These are phyloP conservation scores for Beauveria medogensis DNA, from an alignment of 2,329 filamentous ascomycete species.

Conservation along the genomic window DNA sequence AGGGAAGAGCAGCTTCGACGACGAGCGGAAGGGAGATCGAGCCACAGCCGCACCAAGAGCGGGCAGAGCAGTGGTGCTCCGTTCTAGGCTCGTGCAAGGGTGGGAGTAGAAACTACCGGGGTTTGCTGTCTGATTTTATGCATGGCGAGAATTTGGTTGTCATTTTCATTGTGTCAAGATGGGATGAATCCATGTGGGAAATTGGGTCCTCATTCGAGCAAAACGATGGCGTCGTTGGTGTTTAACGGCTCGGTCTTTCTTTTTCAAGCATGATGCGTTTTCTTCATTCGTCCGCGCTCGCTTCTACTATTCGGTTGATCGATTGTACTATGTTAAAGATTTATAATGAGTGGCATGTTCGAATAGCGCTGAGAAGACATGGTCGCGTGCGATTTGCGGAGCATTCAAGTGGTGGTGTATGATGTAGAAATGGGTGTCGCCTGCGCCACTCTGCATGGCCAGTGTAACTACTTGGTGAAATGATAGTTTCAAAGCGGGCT, in stretches of 20 bases:
- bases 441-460: neutral
- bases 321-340: slow-evolving; percentile 11
- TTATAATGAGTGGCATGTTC: slow-evolving; percentile 11
- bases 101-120: neutral
- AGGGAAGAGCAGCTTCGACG: slow-evolving; percentile 52
- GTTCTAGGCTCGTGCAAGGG: slow-evolving; percentile 20
- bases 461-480: neutral
- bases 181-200: slow-evolving; percentile 10
- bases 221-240: slow-evolving; percentile 11
- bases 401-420: neutral
- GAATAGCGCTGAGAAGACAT: neutral
- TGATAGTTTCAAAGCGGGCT: neutral
- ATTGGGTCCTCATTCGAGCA: slow-evolving; percentile 2
- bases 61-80: slow-evolving; percentile 12
- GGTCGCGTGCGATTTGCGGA: neutral
- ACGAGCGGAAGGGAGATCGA: slow-evolving; percentile 38
- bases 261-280: slow-evolving; percentile 5
- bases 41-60: slow-evolving; percentile 51
- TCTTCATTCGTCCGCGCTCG: neutral
- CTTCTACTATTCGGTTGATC: slow-evolving; percentile 3
- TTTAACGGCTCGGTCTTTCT: slow-evolving; percentile 15
- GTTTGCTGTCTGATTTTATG: slow-evolving; percentile 2
- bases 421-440: neutral
- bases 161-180: slow-evolving; percentile 12
- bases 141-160: slow-evolving; percentile 14